Percentiles rank a stretch among this genome's conserved stretches.
Evolutionary conservation across 495 filamentous ascomycete genomes (phyloP).

Genomic region (Neurospora hispaniola): DNA sequence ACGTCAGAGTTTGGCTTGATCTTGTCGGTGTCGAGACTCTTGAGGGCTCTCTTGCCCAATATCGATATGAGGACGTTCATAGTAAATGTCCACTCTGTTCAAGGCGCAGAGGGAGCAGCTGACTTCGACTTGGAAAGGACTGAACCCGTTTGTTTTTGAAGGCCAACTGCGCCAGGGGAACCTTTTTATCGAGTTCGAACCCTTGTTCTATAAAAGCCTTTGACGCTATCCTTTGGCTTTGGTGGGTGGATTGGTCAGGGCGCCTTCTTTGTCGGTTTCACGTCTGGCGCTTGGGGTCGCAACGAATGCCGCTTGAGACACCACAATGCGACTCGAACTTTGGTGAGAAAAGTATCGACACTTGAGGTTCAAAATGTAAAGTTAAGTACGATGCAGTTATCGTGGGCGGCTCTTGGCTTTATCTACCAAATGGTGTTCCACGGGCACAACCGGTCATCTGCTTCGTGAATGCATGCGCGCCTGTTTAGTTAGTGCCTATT

Average conservation of each 20-base stretch:
- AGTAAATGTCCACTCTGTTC: neutral
- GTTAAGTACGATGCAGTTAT: neutral
- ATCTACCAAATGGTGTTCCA: neutral
- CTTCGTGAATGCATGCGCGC: conserved; percentile 1
- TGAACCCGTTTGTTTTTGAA: neutral
- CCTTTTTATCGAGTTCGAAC: conserved; percentile 3
- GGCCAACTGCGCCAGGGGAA: neutral
- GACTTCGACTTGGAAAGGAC: neutral
- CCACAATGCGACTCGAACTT: neutral
- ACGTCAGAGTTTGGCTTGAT: conserved; percentile 64
- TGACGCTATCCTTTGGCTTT: conserved; percentile 5
- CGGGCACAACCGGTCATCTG: neutral
- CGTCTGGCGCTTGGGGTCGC: conserved; percentile 2
- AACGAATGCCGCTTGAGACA: neutral
- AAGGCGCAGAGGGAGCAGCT: neutral
- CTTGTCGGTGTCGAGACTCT: conserved; percentile 52
- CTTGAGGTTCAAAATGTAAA: neutral
- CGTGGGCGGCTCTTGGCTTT: neutral
- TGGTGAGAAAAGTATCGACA: neutral
- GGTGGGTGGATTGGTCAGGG: conserved; percentile 8
- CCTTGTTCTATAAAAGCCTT: conserved; percentile 3
- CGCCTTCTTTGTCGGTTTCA: conserved; percentile 15
- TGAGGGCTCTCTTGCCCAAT: conserved; percentile 55
- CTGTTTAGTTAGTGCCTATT: neutral
- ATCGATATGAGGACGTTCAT: conserved; percentile 31